Evolutionary conservation across 2,329 filamentous ascomycete genomes (phyloP).

Genomic region (Ophiostoma pallidulum): DNA sequence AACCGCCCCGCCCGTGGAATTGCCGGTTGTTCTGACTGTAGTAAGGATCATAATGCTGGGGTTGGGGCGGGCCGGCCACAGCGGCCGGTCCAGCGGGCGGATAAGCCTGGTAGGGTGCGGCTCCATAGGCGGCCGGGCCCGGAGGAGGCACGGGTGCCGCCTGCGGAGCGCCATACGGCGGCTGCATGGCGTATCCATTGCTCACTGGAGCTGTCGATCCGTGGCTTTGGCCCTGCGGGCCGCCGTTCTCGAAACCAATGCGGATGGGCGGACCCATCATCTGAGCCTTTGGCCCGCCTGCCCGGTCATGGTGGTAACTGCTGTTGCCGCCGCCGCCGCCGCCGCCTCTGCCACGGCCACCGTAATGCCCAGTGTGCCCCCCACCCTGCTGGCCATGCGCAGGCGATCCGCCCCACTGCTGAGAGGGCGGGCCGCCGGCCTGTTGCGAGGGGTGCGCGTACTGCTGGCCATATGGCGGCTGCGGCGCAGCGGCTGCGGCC

Average conservation of each 20-base stretch:
- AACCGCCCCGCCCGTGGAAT: slow-evolving; percentile 32
- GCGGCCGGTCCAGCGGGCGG: slow-evolving; percentile 27
- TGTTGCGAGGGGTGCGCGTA: slow-evolving; percentile 19
- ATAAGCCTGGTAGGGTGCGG: slow-evolving; percentile 29
- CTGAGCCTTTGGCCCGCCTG: slow-evolving; percentile 21
- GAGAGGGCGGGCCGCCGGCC: slow-evolving; percentile 27
- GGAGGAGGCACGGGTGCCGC: slow-evolving; percentile 11
- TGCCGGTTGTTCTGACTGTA: slow-evolving; percentile 28
- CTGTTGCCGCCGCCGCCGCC: too few species aligned
- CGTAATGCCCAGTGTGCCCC: slow-evolving; percentile 22
- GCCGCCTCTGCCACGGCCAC: slow-evolving; percentile 34
- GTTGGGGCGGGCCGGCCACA: slow-evolving; percentile 19
- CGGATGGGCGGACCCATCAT: slow-evolving; percentile 46
- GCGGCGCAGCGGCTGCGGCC: slow-evolving; percentile 21
- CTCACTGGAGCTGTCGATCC: slow-evolving; percentile 34
- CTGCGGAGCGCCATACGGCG: slow-evolving; percentile 23
- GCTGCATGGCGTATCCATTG: slow-evolving; percentile 30
- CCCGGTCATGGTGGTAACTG: slow-evolving; percentile 30
- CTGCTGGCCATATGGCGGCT: slow-evolving; percentile 12
- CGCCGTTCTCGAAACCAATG: slow-evolving; percentile 40
- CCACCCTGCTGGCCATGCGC: slow-evolving; percentile 19
- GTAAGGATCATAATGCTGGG: slow-evolving; percentile 23
- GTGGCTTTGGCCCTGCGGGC: slow-evolving; percentile 27
- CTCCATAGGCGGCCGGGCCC: slow-evolving; percentile 22
- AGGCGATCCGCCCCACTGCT: slow-evolving; percentile 33